Percentiles rank a stretch among this genome's conserved stretches.
phyloP scores from a whole-genome alignment of 108 stramenopile species.

The Cyclotella choctawhatcheeana region DNA sequence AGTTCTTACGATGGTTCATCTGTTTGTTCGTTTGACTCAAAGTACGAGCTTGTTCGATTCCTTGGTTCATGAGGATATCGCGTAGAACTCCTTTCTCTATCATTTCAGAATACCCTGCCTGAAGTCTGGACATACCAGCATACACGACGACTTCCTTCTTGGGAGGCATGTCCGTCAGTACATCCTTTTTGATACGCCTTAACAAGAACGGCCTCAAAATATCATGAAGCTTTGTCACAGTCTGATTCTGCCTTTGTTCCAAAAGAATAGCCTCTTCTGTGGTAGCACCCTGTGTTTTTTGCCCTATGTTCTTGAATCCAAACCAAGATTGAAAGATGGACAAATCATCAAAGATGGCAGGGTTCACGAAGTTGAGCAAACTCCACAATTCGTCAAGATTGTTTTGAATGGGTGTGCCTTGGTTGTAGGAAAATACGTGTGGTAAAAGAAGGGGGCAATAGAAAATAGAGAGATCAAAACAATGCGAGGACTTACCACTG shows the following conservation, averaged over 20 bases:
- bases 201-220: conserved; percentile 97
- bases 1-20: conserved; percentile 98
- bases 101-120: conserved; percentile 79
- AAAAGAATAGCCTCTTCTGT: conserved; percentile 87
- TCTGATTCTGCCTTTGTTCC: conserved; percentile 89
- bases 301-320: conserved; percentile 97
- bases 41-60: conserved; percentile 72
- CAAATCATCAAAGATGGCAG: conserved; percentile 97
- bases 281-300: conserved; percentile 84
- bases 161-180: conserved; percentile 89
- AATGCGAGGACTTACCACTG: too few species aligned
- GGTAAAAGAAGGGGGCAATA: too few species aligned
- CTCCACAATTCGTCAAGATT: conserved; percentile 96
- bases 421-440: too few species aligned
- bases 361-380: conserved; percentile 98
- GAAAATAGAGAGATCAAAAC: too few species aligned
- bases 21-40: conserved; percentile 91
- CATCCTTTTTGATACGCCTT: conserved; percentile 93
- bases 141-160: conserved; percentile 98
- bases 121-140: conserved; percentile 92
- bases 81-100: conserved; percentile 84
- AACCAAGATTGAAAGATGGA: conserved; percentile 97
- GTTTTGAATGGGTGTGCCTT: conserved; percentile 97
- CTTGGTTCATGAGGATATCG: conserved; percentile 75
- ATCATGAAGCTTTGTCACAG: conserved; percentile 96